These are phyloP conservation scores for Sugiyamaella paludigena DNA, from an alignment of 1,139 yeast genomes.

Conservation along the genomic window DNA sequence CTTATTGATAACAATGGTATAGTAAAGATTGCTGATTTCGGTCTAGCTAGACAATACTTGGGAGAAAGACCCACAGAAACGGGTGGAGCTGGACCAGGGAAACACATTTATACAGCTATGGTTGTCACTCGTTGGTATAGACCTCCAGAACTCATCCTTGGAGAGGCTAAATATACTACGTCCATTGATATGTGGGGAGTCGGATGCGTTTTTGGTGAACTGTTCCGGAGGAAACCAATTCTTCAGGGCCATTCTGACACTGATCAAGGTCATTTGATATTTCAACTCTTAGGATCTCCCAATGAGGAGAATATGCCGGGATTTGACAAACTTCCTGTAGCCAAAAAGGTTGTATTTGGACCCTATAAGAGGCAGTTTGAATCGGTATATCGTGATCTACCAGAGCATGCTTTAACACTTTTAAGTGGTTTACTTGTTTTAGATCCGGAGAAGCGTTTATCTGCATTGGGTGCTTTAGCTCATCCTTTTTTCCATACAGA, in stretches of 20 bases:
- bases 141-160: conserved; percentile 87
- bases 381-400: conserved; percentile 43
- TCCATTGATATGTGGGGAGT: conserved; percentile 97
- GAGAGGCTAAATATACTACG: conserved; percentile 82
- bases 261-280: conserved; percentile 86
- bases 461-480: conserved; percentile 73
- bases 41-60: conserved; percentile 77
- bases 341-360: conserved; percentile 39
- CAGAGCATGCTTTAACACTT: conserved; percentile 34
- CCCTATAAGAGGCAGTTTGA: conserved; percentile 56
- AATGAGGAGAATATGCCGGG: conserved; percentile 61
- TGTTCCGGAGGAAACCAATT: conserved; percentile 78
- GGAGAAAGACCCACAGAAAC: conserved; percentile 64
- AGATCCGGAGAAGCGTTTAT: conserved; percentile 69
- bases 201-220: conserved; percentile 94
- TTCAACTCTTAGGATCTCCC: conserved; percentile 82
- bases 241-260: conserved; percentile 81
- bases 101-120: conserved; percentile 74
- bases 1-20: conserved; percentile 73
- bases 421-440: conserved; percentile 38
- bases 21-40: conserved; percentile 89
- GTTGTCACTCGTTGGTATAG: conserved; percentile 98
- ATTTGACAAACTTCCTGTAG: conserved; percentile 62
- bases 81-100: conserved; percentile 56
- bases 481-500: conserved; percentile 64